Base-by-base conservation (phyloP, 2,329 filamentous ascomycete species). In the Paradendryphiella salina region DNA sequence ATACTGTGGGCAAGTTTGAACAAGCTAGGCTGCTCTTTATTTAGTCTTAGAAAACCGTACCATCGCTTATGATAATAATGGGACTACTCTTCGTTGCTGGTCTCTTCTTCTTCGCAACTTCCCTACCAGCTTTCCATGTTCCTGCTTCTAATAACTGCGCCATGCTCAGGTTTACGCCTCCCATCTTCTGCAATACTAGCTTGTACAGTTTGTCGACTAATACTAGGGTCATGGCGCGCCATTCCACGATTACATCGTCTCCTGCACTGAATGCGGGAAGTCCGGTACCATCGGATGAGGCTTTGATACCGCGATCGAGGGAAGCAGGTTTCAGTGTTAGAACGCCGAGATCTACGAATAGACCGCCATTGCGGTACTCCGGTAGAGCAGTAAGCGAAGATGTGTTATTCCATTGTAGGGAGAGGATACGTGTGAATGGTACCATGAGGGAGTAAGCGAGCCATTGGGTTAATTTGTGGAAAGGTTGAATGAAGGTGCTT, bases 371-470 rank as follows among this genome's bases (percentile, higher is more conserved):
- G 52, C 92, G 85, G 72, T 96, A 96, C 70, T 96, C 92, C 0
- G 92, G 90, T 2, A 96, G 78, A 15, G 90, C 92, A 1, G 92
- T 96, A 58, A 96, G 80, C 6, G 94, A 80, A 83, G 94, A 88
- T 2, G 84, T 84, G 35, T 90, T 89, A 1, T 86, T 85, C 72
- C 94, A 94, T 54, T 89, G 83, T 48, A 94, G 85, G 46, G 86
- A 82, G 64, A 96, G 83, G 23, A 96, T 74, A 57, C 85, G 88
- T 46, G 86, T 83, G 29, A 60, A 63, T 85, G 91, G 91, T 17
- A 91, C 87, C 87, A 94, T 95, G 50, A 96, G 81, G 1, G 90
- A 96, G 75, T 96, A 96, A 38, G 88, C 89, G 48, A 96, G 86
- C 92, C 92, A 96, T 73, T 96, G 91, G 0, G 91, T 95, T 31